Percentiles rank a stretch among this genome's conserved stretches.
phyloP scores from a whole-genome alignment of 768 basidiomycete species.

The Suillus subluteus region DNA sequence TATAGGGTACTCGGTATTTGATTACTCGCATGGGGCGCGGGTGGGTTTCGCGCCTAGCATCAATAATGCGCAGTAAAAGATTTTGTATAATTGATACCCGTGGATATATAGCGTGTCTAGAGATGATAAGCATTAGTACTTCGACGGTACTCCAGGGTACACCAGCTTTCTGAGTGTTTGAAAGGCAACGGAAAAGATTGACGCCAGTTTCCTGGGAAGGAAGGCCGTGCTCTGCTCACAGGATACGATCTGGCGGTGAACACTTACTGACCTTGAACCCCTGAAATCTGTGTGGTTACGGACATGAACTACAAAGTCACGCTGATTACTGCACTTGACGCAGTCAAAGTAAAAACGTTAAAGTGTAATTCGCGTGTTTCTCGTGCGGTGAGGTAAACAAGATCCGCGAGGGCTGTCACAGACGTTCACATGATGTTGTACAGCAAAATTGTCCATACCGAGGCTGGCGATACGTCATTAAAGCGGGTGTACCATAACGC shows the following conservation, averaged over 20 bases:
- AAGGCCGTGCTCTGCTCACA: background rate
- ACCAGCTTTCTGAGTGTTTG: background rate
- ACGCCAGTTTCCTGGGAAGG: background rate
- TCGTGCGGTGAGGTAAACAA: background rate
- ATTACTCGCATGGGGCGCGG: conserved; percentile 55
- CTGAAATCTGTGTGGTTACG: background rate
- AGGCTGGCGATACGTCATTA: background rate
- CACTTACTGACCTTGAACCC: background rate
- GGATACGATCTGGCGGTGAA: background rate
- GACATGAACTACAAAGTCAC: background rate
- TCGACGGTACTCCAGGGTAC: background rate
- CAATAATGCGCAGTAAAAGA: conserved; percentile 39
- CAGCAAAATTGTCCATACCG: background rate
- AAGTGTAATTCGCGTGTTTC: background rate
- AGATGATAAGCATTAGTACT: background rate
- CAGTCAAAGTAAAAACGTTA: background rate
- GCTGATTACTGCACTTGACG: background rate
- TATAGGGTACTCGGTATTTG: conserved; percentile 63
- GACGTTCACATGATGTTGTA: background rate
- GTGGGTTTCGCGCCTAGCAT: conserved; percentile 63
- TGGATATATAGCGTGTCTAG: background rate
- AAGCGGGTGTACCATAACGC: background rate
- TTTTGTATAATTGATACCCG: background rate
- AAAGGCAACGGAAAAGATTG: background rate
- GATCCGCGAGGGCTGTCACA: conserved; percentile 1